Percentiles rank a stretch among this genome's conserved stretches.
phyloP scores from a whole-genome alignment of 73 alveolate species.

The Paramecium octaurelia region DNA sequence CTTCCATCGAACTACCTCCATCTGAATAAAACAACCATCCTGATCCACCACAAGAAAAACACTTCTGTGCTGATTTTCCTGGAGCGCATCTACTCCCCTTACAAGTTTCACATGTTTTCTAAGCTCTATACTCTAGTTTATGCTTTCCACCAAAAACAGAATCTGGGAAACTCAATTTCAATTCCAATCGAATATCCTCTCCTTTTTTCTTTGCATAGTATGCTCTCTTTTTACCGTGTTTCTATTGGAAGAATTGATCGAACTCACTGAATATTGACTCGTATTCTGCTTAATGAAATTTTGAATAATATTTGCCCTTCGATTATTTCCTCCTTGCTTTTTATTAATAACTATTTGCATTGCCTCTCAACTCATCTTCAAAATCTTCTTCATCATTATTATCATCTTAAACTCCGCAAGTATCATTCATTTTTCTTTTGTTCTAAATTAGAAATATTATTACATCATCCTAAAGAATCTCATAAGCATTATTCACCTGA shows the following conservation, averaged over 20 bases:
- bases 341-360: neutral
- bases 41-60: slow-evolving; percentile 34
- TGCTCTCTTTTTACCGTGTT: neutral
- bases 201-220: slow-evolving; percentile 1
- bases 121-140: neutral
- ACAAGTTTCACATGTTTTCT: neutral
- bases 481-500: neutral
- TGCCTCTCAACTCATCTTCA: neutral
- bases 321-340: neutral
- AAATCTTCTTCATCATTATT: neutral
- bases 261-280: neutral
- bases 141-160: neutral
- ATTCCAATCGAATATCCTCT: neutral
- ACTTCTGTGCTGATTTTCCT: neutral
- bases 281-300: neutral
- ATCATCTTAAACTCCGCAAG: neutral
- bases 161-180: neutral
- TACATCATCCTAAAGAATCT: slow-evolving; percentile 6
- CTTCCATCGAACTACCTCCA: neutral
- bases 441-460: neutral
- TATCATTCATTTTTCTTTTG: neutral
- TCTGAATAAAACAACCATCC: slow-evolving; percentile 18
- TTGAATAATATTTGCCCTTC: neutral
- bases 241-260: neutral
- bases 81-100: neutral